Evolutionary conservation across 2,329 filamentous ascomycete genomes (phyloP).

Genomic region (Akanthomyces muscarius): DNA sequence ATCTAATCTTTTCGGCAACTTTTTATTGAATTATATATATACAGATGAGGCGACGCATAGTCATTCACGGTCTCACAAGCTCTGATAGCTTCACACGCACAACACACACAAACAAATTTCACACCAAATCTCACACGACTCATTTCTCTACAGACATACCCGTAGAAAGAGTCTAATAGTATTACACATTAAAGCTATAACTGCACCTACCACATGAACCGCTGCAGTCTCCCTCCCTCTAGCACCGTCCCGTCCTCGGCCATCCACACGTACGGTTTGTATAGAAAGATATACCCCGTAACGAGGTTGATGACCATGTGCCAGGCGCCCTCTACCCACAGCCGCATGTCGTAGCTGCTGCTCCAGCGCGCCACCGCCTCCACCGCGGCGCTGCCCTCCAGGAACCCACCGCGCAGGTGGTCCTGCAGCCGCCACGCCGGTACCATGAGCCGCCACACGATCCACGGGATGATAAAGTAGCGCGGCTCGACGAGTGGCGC

Average conservation of each 20-base stretch:
- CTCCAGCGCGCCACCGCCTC: background rate
- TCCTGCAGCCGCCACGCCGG: conserved; percentile 43
- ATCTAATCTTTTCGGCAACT: background rate
- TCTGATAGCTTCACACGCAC: background rate
- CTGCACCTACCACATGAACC: conserved; percentile 71
- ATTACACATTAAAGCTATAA: background rate
- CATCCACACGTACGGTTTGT: conserved; percentile 63
- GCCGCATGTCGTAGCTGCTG: conserved; percentile 40
- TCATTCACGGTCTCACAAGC: background rate
- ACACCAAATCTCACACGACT: background rate
- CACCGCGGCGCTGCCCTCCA: background rate
- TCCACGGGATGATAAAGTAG: conserved; percentile 94
- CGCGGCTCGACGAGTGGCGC: conserved; percentile 91
- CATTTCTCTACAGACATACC: too few relatives aligned
- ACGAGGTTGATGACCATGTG: conserved; percentile 59
- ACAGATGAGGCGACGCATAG: conserved; percentile 3
- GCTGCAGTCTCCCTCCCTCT: conserved; percentile 58
- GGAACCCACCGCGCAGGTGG: conserved; percentile 3
- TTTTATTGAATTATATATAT: background rate
- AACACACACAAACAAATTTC: background rate
- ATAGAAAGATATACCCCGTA: conserved; percentile 70
- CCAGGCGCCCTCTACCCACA: conserved; percentile 63
- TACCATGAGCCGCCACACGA: conserved; percentile 82
- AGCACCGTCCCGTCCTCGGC: conserved; percentile 47
- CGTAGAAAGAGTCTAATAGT: background rate